A percentile compares a stretch with the other conserved stretches of the same genome.
Conservation (phyloP, 2,329 filamentous ascomycete species). For the Mycocentrospora acerina region DNA sequence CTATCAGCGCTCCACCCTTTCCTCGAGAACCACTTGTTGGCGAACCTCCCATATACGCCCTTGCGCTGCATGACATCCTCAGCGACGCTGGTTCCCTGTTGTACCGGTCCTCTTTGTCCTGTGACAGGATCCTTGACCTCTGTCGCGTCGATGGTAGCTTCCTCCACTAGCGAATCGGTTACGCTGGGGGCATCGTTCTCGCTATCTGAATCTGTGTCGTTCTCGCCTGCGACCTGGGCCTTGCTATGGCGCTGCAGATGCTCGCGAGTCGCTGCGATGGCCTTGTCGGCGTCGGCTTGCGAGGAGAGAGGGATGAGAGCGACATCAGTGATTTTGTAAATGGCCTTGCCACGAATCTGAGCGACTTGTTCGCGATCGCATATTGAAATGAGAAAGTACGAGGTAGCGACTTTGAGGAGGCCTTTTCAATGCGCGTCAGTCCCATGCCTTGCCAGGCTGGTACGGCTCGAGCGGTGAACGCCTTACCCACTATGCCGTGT, state of each 20-base stretch:
- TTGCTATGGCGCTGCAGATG: slow-evolving; percentile 43
- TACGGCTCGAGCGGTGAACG: slow-evolving; percentile 3
- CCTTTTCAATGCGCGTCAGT: slow-evolving; percentile 56
- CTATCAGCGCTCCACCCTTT: slow-evolving; percentile 77
- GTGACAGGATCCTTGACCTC: slow-evolving; percentile 36
- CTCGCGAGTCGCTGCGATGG: slow-evolving; percentile 65
- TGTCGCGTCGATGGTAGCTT: slow-evolving; percentile 32
- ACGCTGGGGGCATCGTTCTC: slow-evolving; percentile 38
- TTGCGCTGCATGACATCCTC: slow-evolving; percentile 84
- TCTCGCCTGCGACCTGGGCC: slow-evolving; percentile 19
- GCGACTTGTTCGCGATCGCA: slow-evolving; percentile 85
- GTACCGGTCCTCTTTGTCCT: slow-evolving; percentile 21
- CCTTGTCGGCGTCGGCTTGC: slow-evolving; percentile 69
- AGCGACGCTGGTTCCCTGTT: slow-evolving; percentile 62
- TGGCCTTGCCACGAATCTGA: slow-evolving; percentile 74
- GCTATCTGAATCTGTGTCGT: slow-evolving; percentile 36
- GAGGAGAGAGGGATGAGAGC: slow-evolving; percentile 86
- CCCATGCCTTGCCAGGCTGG: neutral
- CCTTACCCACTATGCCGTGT: slow-evolving; percentile 59
- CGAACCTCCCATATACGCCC: slow-evolving; percentile 85
- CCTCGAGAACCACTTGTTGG: slow-evolving; percentile 86
- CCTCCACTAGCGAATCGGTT: slow-evolving; percentile 41
- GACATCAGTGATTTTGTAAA: slow-evolving; percentile 88
- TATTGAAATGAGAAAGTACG: slow-evolving; percentile 84
- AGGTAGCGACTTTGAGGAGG: slow-evolving; percentile 76